These are phyloP conservation scores for Fraxinus xanthoxyloides DNA, from an alignment of 305 asterid species.

Conservation along the genomic window DNA sequence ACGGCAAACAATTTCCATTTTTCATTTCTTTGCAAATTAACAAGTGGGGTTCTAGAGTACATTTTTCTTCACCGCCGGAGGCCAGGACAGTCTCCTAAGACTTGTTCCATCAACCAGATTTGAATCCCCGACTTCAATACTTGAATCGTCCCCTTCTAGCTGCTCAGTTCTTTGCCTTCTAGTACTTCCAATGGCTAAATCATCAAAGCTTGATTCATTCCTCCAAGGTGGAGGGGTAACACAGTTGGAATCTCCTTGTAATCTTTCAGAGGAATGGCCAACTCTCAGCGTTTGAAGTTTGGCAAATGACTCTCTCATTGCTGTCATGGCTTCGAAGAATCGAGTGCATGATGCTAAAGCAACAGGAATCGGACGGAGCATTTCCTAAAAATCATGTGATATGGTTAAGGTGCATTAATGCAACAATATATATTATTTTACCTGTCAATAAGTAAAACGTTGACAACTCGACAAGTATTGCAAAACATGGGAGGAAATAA, in stretches of 20 bases:
- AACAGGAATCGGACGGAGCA: constrained; percentile 96
- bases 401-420: not conserved
- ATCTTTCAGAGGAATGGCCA: constrained; percentile 59
- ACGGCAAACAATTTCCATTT: not conserved
- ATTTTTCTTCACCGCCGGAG: constrained; percentile 51
- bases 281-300: constrained; percentile 85
- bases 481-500: not conserved
- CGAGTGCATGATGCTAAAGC: constrained; percentile 98
- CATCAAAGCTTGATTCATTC: constrained; percentile 67
- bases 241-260: constrained; percentile 55
- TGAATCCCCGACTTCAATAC: constrained; percentile 36
- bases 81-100: constrained; percentile 70
- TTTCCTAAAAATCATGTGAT: constrained; percentile 51
- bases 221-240: constrained; percentile 81
- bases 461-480: not conserved
- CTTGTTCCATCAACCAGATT: constrained; percentile 34
- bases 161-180: constrained; percentile 45
- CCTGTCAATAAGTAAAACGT: not conserved
- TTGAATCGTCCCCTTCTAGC: constrained; percentile 34
- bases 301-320: constrained; percentile 91
- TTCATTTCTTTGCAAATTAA: not conserved
- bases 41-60: not conserved
- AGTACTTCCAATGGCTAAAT: constrained; percentile 39
- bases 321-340: constrained; percentile 96
- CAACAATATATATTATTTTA: not conserved